Base-by-base conservation (phyloP, 2,329 filamentous ascomycete species). In the Trichoderma sp. region DNA sequence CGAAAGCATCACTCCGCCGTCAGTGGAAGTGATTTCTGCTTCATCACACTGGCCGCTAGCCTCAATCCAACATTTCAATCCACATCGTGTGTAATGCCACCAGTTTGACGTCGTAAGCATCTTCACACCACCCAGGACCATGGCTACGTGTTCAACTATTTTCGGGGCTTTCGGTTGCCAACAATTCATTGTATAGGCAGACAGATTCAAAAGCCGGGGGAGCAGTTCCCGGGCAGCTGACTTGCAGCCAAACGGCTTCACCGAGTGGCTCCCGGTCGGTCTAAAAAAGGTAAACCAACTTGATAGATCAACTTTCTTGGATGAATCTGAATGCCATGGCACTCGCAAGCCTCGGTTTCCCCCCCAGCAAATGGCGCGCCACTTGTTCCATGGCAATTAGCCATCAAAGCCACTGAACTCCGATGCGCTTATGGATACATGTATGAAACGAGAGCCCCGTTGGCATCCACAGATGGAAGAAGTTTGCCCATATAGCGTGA, bases 121-220 rank as follows among this genome's bases (percentile, higher is more conserved):
- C 57, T 68, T 72, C 71, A 68, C 71, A 69, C 71, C 70, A 63
- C 11, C 64, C 64, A 58, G 30, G 14, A 26, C 11, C 43, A 58
- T 56, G 47, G 56, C 63, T 60, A 67, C 70, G 56, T 61, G 63
- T 67, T 64, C 47, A 62, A 34, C n/a, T 15, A 51, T 43, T 39
- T 24, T 51, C 57, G 39, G 36, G 18, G 51, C 47, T 30, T 57
- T 57, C 51, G 64, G 64, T 57, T 39, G 56, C 56, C 53, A 58
- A 26, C 43, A 30, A n/a, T 15, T 66, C 30, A 21, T 12, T 36
- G 28, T 56, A 24, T 36, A 56, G 61, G 30, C 26, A 36, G 39
- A 18, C 56, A 34, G 56, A 61, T 47, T 58, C 34, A 56, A 67
- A 56, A 67, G 34, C 64, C 21, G 18, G 26, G 18, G 26, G 30